Evolutionary conservation across 2,329 filamentous ascomycete species (phyloP), one percentile per base, ranked within the genome.

Genomic region (Dryadomyces sulphureus): DNA sequence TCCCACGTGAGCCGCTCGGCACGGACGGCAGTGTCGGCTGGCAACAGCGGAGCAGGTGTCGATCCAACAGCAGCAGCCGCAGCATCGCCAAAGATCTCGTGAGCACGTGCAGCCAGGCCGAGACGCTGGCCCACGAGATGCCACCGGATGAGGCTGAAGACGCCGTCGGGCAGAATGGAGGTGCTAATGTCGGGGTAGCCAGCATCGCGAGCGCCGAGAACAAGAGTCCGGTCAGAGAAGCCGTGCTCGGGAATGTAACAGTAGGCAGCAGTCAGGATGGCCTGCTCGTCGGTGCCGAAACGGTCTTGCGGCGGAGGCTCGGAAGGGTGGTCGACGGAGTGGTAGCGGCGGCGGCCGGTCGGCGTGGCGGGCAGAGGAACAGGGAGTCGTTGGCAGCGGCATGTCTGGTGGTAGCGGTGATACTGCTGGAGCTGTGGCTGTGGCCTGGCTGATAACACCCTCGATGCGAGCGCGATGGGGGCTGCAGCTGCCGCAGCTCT

Each of bases 141-240:
- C 60, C 81, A 93, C 34, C 75, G 73, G 54, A 96, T 79, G 24
- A 98, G 71, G 55, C 84, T 81, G 64, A 94, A 94, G 20, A 80
- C 75, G 7, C 85, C 86, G 38, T 81, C 73, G 1, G 86, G 79
- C 47, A 98, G 78, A 19, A 95, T 68, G 57, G 87, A 89, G 9
- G 84, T 78, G 49, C 85, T 89, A 48, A 90, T 87, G 59, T 92
- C 85, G 45, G 87, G 78, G 60, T 90, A 94, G 39, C 89, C 88
- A 17, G 81, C 79, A 57, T 94, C 87, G 56, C 79, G 79, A 50
- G 86, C 86, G 50, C 90, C 92, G 20, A 84, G 73, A 38, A 76
- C 74, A 9, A 98, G 72, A 1, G 89, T 70, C 19, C 75, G 70
- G 42, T 71, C 66, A 0, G 86, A 85, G 70, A 96, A 98, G 59